These are phyloP conservation scores for Aspergillus bertholletiae DNA, from an alignment of 495 filamentous ascomycete genomes.

Conservation along the genomic window DNA sequence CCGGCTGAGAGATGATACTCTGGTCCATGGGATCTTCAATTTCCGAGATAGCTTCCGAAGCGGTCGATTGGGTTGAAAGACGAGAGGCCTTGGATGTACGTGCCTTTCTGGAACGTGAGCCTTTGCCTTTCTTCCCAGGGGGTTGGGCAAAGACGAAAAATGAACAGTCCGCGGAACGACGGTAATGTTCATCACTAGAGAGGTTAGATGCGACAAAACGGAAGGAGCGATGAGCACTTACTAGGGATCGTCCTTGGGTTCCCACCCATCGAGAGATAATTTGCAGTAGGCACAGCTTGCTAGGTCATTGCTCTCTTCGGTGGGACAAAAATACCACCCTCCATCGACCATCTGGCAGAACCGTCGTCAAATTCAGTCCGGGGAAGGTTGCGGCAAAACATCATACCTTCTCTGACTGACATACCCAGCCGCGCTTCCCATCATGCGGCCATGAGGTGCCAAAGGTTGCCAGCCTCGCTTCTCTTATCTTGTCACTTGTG, in stretches of 20 bases:
- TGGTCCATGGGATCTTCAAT: constrained; percentile 59
- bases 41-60: constrained; percentile 54
- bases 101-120: constrained; percentile 47
- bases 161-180: constrained; percentile 70
- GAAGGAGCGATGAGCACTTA: constrained; percentile 42
- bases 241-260: constrained; percentile 83
- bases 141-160: constrained; percentile 65
- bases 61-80: constrained; percentile 66
- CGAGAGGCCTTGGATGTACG: constrained; percentile 68
- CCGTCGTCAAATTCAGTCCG: not conserved
- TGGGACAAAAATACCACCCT: constrained; percentile 92
- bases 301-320: constrained; percentile 73
- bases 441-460: constrained; percentile 80
- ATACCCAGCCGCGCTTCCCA: constrained; percentile 79
- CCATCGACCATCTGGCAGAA: constrained; percentile 75
- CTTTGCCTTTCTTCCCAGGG: constrained; percentile 42
- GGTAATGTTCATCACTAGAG: constrained; percentile 76
- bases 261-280: constrained; percentile 85
- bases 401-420: constrained; percentile 76
- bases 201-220: constrained; percentile 23
- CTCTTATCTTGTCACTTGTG: constrained; percentile 59
- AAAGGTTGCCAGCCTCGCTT: constrained; percentile 81
- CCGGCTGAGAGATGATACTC: constrained; percentile 55
- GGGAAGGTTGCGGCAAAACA: not conserved
- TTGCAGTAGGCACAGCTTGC: constrained; percentile 86